Evolutionary conservation across 2,329 filamentous ascomycete species (phyloP).

Genomic region (Fusarium lateritium): DNA sequence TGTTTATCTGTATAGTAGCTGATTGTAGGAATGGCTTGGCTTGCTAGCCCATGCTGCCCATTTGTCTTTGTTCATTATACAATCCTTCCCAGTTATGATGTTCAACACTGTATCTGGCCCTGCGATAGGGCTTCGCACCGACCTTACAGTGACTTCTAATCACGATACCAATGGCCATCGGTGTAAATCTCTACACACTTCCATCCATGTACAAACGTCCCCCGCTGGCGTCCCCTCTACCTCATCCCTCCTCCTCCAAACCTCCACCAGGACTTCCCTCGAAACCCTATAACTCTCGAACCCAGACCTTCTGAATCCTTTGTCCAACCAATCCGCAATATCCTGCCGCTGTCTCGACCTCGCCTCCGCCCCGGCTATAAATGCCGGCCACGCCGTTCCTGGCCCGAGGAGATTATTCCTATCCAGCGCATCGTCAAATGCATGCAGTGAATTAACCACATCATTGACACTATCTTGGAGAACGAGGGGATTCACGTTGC

Average conservation of each 20-base stretch:
- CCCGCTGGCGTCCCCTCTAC: conserved; percentile 20
- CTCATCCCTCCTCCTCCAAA: conserved; percentile 43
- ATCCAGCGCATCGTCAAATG: conserved; percentile 40
- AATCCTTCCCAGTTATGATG: too few relatives aligned
- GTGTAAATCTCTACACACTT: conserved; percentile 41
- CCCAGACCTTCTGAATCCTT: conserved; percentile 36
- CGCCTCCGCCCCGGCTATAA: conserved; percentile 42
- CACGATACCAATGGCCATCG: conserved; percentile 40
- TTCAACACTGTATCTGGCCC: too few relatives aligned
- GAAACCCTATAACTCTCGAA: conserved; percentile 42
- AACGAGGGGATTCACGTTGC: conserved; percentile 42
- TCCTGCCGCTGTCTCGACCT: conserved; percentile 35
- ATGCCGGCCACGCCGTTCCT: conserved; percentile 42
- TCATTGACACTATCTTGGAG: conserved; percentile 39
- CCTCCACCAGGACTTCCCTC: conserved; percentile 35
- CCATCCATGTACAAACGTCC: conserved; percentile 44
- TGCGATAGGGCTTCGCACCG: too few relatives aligned
- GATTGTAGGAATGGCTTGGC: too few relatives aligned
- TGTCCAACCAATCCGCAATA: conserved; percentile 40
- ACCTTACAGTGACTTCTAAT: not conserved
- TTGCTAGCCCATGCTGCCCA: too few relatives aligned
- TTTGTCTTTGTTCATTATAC: too few relatives aligned
- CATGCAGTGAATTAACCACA: conserved; percentile 35
- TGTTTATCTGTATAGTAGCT: too few relatives aligned
- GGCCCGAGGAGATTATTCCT: conserved; percentile 35